Base-by-base conservation (phyloP, 306 rosid species). In the Abrus pulchellus region DNA sequence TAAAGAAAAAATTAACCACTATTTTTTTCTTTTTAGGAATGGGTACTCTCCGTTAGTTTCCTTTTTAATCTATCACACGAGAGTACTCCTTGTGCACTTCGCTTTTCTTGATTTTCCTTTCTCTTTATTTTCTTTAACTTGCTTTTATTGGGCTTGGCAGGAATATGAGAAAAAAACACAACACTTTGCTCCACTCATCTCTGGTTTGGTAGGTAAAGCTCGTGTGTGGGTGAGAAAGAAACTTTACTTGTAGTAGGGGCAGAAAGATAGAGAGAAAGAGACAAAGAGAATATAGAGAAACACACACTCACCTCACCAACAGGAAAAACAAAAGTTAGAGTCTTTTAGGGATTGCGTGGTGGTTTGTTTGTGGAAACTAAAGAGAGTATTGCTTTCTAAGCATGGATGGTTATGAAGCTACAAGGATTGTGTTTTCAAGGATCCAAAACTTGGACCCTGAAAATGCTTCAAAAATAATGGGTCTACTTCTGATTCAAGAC, bases 381-480 rank as follows among this genome's bases (percentile, higher is more conserved):
- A 66, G 68, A 74, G 85, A 77, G 80, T 82, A 74, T 52, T 67
- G 55, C 71, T 36, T 8, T 1, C 2, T 7, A 20, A 9, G 62
- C 87, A 96, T 96, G 99, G 98, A 96, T 89, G 88, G 93, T 71
- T 96, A 93, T 56, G 98, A 93, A 84, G 98, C 99, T 12, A 92
- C 99, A 3, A 92, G 92, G 68, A 86, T 92, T 68, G 98, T 96
- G 20, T 93, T 88, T 85, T 87, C 97, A 7, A 90, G 97, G 85
- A 93, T 96, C 89, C 97, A 93, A 45, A 93, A 57, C 86, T 67
- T 93, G 83, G 99, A 96, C 94, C 98, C 97, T 33, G 99, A 96
- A 78, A 96, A 96, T 78, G 99, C 99, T 9, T 93, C 99, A 10
- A 93, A 93, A 83, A 93, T 96, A 85, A 96, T 96, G 99, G 98